phyloP scores from a whole-genome alignment of 805 yeast species.

The Pichia gijzeniarum region DNA sequence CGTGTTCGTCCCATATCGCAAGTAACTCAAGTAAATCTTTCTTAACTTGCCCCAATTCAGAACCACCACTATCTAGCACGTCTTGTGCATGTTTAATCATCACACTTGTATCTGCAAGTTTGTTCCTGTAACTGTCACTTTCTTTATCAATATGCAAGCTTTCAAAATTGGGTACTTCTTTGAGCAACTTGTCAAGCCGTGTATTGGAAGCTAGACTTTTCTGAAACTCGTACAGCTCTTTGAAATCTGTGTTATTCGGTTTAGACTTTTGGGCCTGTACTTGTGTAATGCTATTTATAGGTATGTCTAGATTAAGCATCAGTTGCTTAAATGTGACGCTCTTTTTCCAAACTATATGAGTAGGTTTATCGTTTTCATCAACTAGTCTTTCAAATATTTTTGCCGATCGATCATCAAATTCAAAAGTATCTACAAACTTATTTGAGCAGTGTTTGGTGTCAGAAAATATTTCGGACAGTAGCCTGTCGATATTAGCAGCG shows the following conservation, averaged over 20 bases:
- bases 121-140: conserved; percentile 24
- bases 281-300: conserved; percentile 40
- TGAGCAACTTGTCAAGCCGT: conserved; percentile 8
- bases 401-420: conserved; percentile 21
- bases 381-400: conserved; percentile 21
- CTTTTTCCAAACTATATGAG: conserved; percentile 62
- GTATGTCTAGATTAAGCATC: conserved; percentile 61
- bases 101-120: conserved; percentile 20
- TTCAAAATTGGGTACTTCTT: conserved; percentile 31
- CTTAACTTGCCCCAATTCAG: conserved; percentile 31
- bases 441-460: neutral
- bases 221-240: conserved; percentile 13
- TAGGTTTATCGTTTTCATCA: conserved; percentile 34
- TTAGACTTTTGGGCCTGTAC: neutral
- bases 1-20: conserved; percentile 45
- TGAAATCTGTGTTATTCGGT: conserved; percentile 34
- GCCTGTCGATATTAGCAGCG: conserved; percentile 4
- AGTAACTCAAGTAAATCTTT: conserved; percentile 28
- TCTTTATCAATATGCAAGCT: conserved; percentile 11
- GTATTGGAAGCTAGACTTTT: conserved; percentile 1
- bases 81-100: conserved; percentile 10
- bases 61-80: neutral
- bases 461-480: conserved; percentile 14
- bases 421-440: neutral
- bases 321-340: conserved; percentile 60